Conservation (phyloP, 1,284 basidiomycete genomes). For the Leccinum subrobustum region DNA sequence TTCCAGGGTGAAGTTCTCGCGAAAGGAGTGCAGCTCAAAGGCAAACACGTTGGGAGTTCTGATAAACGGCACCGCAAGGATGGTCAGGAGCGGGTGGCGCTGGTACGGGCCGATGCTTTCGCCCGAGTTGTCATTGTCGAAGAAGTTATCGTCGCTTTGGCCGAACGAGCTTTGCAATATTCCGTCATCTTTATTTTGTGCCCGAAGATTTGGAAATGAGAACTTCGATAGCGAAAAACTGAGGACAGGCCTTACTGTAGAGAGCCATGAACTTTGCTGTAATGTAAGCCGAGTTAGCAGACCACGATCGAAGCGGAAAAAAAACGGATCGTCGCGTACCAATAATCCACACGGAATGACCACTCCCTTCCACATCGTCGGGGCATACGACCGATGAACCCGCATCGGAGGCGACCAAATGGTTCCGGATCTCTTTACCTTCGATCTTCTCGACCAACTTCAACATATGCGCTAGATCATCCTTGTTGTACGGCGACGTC, state of each 20-base stretch:
- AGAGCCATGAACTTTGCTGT: no score
- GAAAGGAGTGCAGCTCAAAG: constrained; percentile 27
- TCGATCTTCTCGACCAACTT: constrained; percentile 30
- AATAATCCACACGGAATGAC: constrained; percentile 27
- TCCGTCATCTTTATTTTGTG: constrained; percentile 24
- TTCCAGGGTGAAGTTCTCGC: constrained; percentile 24
- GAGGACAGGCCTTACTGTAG: constrained; percentile 21
- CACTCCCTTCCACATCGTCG: constrained; percentile 9
- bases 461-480: constrained; percentile 27
- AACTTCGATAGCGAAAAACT: neutral
- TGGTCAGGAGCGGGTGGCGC: constrained; percentile 19
- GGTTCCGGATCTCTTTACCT: constrained; percentile 6
- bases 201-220: neutral
- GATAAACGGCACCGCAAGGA: constrained; percentile 25
- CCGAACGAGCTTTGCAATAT: constrained; percentile 31
- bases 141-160: constrained; percentile 29
- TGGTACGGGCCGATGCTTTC: constrained; percentile 17
- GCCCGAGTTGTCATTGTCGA: constrained; percentile 27
- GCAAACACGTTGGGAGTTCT: constrained; percentile 30
- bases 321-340: constrained; percentile 17
- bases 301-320: neutral
- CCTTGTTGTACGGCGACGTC: constrained; percentile 29
- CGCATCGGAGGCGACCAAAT: neutral
- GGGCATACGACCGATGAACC: neutral
- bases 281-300: no score